Evolutionary conservation across 2,329 filamentous ascomycete genomes (phyloP), one percentile per base, ranked within the genome.

Genomic region (Knoxdaviesia capensis): DNA sequence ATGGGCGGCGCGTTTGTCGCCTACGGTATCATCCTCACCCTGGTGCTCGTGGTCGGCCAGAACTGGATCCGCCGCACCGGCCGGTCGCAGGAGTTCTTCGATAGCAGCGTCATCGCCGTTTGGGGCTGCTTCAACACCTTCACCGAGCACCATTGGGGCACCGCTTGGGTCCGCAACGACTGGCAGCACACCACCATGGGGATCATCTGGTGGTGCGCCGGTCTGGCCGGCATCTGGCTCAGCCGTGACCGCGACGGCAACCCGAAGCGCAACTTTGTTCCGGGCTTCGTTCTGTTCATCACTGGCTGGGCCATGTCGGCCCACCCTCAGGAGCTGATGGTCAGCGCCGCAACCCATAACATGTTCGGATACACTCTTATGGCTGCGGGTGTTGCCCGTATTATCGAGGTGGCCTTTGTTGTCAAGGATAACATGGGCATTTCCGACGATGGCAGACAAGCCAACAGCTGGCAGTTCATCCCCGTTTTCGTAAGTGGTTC

Each of bases 171-270:
- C 41, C 76, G 74, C 59, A 96, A 94, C 54, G 90, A 98, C 58
- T 75, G 94, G 62, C 88, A 98, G 58, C 90, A 98, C 59, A 98
- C 90, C 0, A 84, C 82, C n/a, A 96, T 98, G 88, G 90, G 90
- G n/a, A 75, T 98, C 47, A 77, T 98, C 41, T 98, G 90, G 90
- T 98, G 88, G 88, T 82, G 77, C 52, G 88, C 90, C 6, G 90
- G 90, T 29, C 64, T 98, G 31, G 71, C 88, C 7, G 90, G 90
- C 36, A 71, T 98, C 41, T 98, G 88, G 90, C 67, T 98, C 35
- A 93, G 85, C 56, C 73, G 75, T 47, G 84, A 79, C 55, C 75
- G 84, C 44, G 77, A 88, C 48, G 88, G 90, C 41, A 69, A 75
- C 36, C 87, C 90, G 6, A 86, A 88, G 66, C 74, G 90, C 50